A percentile compares a stretch with the other conserved stretches of the same genome.
Evolutionary conservation across 2,329 filamentous ascomycete species (phyloP).

Genomic region (Trichoderma asperellum): DNA sequence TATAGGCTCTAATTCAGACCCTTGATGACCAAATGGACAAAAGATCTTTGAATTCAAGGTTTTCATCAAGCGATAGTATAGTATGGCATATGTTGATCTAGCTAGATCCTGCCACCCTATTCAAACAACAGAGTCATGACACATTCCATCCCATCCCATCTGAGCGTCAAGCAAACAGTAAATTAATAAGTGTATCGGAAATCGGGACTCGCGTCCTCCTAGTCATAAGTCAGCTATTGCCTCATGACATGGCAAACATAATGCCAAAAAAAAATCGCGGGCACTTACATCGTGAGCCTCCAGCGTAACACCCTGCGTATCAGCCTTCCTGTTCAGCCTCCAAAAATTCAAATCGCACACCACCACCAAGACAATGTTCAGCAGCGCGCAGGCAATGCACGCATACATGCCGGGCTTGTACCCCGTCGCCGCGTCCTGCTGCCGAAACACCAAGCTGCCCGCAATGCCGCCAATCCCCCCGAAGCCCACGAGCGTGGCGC

Average conservation of each 20-base stretch:
- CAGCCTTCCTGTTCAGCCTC: slow-evolving; percentile 53
- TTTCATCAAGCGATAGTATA: not conserved
- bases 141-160: not conserved
- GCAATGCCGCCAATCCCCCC: slow-evolving; percentile 80
- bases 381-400: slow-evolving; percentile 55
- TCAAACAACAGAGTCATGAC: not conserved
- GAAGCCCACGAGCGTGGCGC: slow-evolving; percentile 73
- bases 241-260: not conserved
- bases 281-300: slow-evolving; percentile 55
- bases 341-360: slow-evolving; percentile 48
- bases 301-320: slow-evolving; percentile 56
- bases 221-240: not conserved
- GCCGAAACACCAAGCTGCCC: slow-evolving; percentile 72
- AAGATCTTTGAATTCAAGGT: not conserved
- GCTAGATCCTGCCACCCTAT: not conserved
- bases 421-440: slow-evolving; percentile 53
- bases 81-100: not conserved
- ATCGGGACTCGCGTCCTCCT: slow-evolving; percentile 38
- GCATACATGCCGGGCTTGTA: slow-evolving; percentile 61
- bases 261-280: not conserved
- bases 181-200: slow-evolving; percentile 41
- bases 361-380: slow-evolving; percentile 52
- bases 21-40: not conserved
- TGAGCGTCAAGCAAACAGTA: not conserved
- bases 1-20: not conserved